These are phyloP conservation scores for Shiraia bambusicola DNA, from an alignment of 2,329 filamentous ascomycete genomes.

Conservation along the genomic window DNA sequence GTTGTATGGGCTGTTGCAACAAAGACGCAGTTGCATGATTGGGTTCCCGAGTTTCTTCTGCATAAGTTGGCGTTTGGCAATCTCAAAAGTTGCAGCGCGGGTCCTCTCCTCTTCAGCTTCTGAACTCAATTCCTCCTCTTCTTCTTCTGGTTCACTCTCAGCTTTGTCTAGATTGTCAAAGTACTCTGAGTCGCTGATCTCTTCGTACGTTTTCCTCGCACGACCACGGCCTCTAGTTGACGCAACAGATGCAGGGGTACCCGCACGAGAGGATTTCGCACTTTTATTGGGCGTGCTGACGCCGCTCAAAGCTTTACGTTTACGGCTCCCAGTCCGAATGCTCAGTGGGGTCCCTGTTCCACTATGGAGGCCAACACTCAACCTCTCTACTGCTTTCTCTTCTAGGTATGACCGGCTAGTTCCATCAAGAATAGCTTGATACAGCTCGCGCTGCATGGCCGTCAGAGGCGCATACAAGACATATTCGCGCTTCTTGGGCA, in stretches of 20 bases:
- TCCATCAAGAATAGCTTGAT: conserved; percentile 68
- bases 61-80: conserved; percentile 84
- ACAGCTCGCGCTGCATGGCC: conserved; percentile 85
- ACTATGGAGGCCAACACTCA: conserved; percentile 50
- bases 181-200: conserved; percentile 81
- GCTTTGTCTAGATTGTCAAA: conserved; percentile 72
- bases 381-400: conserved; percentile 69
- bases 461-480: conserved; percentile 93
- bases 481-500: conserved; percentile 97
- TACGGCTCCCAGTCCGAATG: conserved; percentile 50
- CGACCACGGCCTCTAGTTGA: conserved; percentile 56
- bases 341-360: conserved; percentile 53
- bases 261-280: conserved; percentile 70
- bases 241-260: conserved; percentile 64
- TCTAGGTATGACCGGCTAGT: conserved; percentile 64
- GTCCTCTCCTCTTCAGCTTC: conserved; percentile 63
- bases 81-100: conserved; percentile 66
- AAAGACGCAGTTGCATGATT: conserved; percentile 84
- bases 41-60: conserved; percentile 92
- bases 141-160: conserved; percentile 45
- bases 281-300: conserved; percentile 65
- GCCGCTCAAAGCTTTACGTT: conserved; percentile 57
- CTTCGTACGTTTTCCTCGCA: conserved; percentile 62
- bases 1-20: conserved; percentile 92
- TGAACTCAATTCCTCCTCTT: conserved; percentile 46